Base-by-base conservation (phyloP, 768 basidiomycete genomes). In the Tylopilus intermedius region DNA sequence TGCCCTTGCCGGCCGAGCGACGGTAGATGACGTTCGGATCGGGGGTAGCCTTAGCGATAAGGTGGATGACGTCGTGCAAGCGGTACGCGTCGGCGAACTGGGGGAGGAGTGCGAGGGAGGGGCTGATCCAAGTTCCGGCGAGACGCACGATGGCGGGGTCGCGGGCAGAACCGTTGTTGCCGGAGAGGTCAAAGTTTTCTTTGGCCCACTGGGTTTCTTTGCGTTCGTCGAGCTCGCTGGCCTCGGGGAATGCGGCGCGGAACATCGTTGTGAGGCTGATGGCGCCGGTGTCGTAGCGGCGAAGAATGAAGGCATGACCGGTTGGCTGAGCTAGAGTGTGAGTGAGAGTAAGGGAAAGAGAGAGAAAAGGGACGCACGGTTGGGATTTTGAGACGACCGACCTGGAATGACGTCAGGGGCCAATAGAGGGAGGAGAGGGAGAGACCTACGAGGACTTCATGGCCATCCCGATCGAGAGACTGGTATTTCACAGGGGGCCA, bases 221-320 rank as follows among this genome's bases (percentile, higher is more conserved):
- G 67, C 81, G 85, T 69, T 97, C 94, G 15, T 86, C 83, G 45
- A 77, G 73, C 2, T 93, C 90, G 40, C 75, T 73, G 4, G 92
- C 88, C 37, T 77, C 80, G 9, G 94, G 94, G 69, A 92, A 97
- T 0, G 92, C 92, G 8, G 93, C 93, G 53, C 93, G 89, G 74
- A 90, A 95, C 93, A 97, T 95, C 51, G 94, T 95, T 9, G 94
- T 95, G 9, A 94, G 80, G 58, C 86, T 89, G 71, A 97, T 81
- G 18, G 92, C 92, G 54, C 89, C 86, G 3, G 94, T 95, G 71
- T 97, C 94, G 61, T 89, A 94, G 50, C 94, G 84, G 42, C 94
- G 83, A 33, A 97, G 84, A 65, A 97, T 90, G 68, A 96, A 97
- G 22, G 94, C 92, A 71, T 97, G 94, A 33, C 86, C 84, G 13